phyloP scores from a whole-genome alignment of 179 eudicot genomes.

The Beta lomatogona region DNA sequence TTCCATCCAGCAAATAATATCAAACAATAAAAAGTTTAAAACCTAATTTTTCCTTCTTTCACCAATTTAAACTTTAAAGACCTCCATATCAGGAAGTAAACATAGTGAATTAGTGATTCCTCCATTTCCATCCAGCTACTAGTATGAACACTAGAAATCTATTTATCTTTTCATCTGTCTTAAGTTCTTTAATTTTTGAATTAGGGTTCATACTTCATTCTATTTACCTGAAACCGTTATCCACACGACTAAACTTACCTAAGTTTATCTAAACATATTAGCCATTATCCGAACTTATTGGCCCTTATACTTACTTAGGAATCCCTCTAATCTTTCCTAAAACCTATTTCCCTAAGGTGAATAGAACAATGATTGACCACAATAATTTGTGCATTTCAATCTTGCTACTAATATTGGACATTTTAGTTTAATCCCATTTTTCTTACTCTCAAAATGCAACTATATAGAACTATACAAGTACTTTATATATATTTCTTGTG shows the following conservation, averaged over 20 bases:
- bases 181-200: neutral
- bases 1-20: neutral
- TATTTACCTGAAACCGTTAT: too few relatives aligned
- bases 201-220: too few relatives aligned
- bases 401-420: neutral
- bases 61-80: neutral
- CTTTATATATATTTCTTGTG: neutral
- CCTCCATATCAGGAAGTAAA: neutral
- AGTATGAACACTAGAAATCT: neutral
- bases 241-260: too few relatives aligned
- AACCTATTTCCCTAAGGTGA: too few relatives aligned
- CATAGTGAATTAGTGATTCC: neutral
- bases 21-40: neutral
- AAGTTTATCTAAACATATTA: too few relatives aligned
- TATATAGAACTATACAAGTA: too few relatives aligned
- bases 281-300: too few relatives aligned
- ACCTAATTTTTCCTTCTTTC: neutral
- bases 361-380: neutral
- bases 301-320: too few relatives aligned
- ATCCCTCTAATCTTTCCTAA: neutral
- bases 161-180: neutral
- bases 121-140: neutral
- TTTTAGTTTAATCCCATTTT: neutral
- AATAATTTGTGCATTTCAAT: neutral
- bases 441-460: neutral